Percentiles rank a stretch among this genome's conserved stretches.
phyloP scores from a whole-genome alignment of 2,329 filamentous ascomycete genomes.

The Fusarium sp. region DNA sequence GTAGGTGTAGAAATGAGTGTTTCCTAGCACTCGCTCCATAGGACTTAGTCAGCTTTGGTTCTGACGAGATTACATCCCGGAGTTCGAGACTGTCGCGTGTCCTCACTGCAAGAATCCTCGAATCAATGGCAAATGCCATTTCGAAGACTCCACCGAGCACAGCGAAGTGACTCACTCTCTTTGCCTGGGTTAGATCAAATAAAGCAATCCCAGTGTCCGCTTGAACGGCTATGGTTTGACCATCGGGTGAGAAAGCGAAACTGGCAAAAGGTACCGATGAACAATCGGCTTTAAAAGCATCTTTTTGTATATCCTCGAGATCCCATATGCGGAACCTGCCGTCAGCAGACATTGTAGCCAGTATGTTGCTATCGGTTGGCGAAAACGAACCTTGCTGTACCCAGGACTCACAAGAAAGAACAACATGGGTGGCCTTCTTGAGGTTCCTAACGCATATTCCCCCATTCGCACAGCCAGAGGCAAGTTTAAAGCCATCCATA shows the following conservation, averaged over 20 bases:
- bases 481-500: not conserved
- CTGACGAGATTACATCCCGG: not conserved
- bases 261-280: no score
- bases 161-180: fast-evolving
- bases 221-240: not conserved
- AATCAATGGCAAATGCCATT: not conserved
- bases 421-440: not conserved
- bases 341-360: not conserved
- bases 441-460: not conserved
- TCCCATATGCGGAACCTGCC: not conserved
- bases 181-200: not conserved
- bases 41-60: not conserved
- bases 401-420: no score
- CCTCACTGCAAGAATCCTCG: not conserved
- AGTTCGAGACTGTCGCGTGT: not conserved
- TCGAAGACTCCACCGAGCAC: fast-evolving
- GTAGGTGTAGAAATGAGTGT: no score
- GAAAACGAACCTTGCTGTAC: not conserved
- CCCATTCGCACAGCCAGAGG: not conserved
- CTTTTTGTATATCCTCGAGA: no score
- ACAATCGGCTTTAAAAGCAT: no score
- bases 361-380: not conserved
- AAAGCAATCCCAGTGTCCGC: fast-evolving
- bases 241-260: not conserved
- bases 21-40: no score